Base-by-base conservation (phyloP, 345 rosid genomes). In the Microcos paniculata region DNA sequence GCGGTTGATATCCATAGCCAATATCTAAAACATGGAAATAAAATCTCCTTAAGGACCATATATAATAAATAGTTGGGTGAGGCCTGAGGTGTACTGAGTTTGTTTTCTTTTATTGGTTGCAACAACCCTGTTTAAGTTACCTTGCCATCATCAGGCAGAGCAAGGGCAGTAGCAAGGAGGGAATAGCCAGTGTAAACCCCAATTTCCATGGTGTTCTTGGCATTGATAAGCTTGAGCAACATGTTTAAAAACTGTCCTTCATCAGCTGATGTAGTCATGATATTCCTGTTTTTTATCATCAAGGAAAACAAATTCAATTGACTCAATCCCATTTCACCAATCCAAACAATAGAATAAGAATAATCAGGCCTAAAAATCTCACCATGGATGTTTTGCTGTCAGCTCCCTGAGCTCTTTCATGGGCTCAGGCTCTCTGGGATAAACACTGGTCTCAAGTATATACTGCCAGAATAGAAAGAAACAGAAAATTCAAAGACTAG, bases 101-200 rank as follows among this genome's bases (percentile, higher is more conserved):
- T 11, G 53, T 49, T 49, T 49, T 18, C 19, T 49, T 49, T 49
- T 49, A 49, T 0, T 49, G 0, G 4, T 42, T 43, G 21, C 73
- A 70, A 51, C 3, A 21, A 69, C 13, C 16, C 40, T 21, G 12
- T 26, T 57, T 4, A n/a, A 1, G 19, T 0, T 45, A 89, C 98
- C 91, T 89, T 90, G 67, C 98, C 97, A 61, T 90, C 94, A 0
- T 91, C 92, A 1, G 98, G 98, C 64, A 94, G 86, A 73, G 98
- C 98, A 48, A 94, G 96, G 78, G 98, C 98, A 6, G 97, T 94
- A 71, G 98, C 94, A 28, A 94, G 75, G 57, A 94, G 97, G 78
- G 99, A 94, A 84, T 94, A 92, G 26, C 99, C 99, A 24, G 98
- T 94, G 90, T 88, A 92, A 49, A 94, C 97, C 10, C 98, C 98